Conservation (phyloP, 176 grass and related monocot species). For the Saccharum spontaneum region DNA sequence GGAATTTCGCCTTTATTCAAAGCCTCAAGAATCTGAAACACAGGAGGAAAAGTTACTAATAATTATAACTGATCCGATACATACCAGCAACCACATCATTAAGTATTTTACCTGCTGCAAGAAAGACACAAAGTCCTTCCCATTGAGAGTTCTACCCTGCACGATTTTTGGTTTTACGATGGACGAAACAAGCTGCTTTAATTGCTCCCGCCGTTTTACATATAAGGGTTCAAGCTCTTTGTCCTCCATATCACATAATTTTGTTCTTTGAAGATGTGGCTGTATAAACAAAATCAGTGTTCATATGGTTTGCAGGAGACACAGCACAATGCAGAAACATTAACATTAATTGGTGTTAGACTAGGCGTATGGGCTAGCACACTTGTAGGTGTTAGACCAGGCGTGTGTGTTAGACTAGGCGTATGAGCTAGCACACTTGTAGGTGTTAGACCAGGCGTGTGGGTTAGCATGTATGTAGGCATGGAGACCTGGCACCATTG, state of each 20-base stretch:
- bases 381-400: too few species aligned
- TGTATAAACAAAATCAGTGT: conserved; percentile 34
- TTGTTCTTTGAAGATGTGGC: conserved; percentile 99
- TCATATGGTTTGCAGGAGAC: background rate
- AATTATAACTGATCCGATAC: background rate
- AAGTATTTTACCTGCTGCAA: conserved; percentile 74
- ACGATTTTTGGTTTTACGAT: conserved; percentile 87
- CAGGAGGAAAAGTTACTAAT: background rate
- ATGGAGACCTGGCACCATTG: too few species aligned
- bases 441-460: too few species aligned
- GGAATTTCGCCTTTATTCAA: conserved; percentile 99
- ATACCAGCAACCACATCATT: background rate
- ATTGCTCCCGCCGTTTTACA: conserved; percentile 72
- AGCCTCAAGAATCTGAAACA: conserved; percentile 92
- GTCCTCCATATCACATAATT: conserved; percentile 91
- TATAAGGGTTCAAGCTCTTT: conserved; percentile 75
- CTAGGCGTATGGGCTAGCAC: too few species aligned
- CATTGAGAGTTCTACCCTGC: conserved; percentile 81
- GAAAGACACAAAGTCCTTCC: conserved; percentile 89
- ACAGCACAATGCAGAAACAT: background rate
- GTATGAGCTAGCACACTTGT: too few species aligned
- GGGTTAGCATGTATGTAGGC: too few species aligned
- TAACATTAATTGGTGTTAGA: too few species aligned
- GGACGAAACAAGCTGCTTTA: conserved; percentile 86
- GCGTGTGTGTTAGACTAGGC: too few species aligned